Percentiles rank a stretch among this genome's conserved stretches.
Conservation (phyloP, 164 flowering plant species). For the Stephania cephalantha region DNA sequence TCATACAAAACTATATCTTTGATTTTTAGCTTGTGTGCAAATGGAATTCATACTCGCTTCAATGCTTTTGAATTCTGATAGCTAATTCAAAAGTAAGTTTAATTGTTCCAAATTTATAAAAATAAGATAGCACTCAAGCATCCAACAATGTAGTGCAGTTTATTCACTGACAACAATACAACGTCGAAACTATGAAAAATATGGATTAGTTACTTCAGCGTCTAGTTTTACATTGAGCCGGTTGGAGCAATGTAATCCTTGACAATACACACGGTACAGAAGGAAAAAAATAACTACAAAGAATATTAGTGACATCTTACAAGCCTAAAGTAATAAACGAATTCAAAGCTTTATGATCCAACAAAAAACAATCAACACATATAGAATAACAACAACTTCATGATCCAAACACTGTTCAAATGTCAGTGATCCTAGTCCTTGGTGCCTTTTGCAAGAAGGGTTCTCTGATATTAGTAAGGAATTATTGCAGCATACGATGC, state of each 20-base stretch:
- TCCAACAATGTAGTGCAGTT: neutral
- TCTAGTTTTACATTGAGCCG: neutral
- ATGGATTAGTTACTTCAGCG: neutral
- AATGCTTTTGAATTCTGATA: too few species aligned
- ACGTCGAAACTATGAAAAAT: neutral
- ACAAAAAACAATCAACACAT: conserved; percentile 11
- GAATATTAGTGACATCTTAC: neutral
- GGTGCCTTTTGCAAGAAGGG: conserved; percentile 15
- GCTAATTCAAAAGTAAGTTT: too few species aligned
- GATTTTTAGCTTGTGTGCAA: too few species aligned
- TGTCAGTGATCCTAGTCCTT: conserved; percentile 25
- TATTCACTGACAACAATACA: neutral
- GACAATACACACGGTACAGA: conserved; percentile 6
- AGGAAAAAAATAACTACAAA: neutral
- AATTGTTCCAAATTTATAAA: neutral
- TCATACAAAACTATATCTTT: too few species aligned
- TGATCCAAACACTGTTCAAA: conserved; percentile 15
- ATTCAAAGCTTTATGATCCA: conserved; percentile 15
- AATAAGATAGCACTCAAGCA: neutral
- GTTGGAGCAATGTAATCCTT: conserved; percentile 6
- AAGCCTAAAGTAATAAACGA: conserved; percentile 7
- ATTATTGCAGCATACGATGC: conserved; percentile 13
- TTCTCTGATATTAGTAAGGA: conserved; percentile 19
- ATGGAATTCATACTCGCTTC: too few species aligned
- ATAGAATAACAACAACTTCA: conserved; percentile 18